Evolutionary conservation across 148 eudicot species (phyloP), one percentile per base, ranked within the genome.

Genomic region (Selenicereus undatus): DNA sequence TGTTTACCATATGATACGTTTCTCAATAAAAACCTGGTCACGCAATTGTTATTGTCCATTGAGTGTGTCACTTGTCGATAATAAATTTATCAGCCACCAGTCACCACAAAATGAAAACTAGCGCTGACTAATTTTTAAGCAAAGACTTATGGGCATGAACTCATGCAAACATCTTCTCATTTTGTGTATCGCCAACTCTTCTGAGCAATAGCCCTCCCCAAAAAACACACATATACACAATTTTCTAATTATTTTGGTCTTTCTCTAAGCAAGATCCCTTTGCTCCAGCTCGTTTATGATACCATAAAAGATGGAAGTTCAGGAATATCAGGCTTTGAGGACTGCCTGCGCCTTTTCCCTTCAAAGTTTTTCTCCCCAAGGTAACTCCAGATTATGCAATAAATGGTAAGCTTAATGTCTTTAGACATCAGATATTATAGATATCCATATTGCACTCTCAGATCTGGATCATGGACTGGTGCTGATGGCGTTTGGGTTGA

Each of bases 401-500:
- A 26, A 30, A 20, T 36, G 70, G 75, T 22, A 36, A 17, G 83
- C 66, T 70, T 39, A 78, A 26, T 42, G 20, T 16, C 32, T 24
- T 52, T 74, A 14, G 58, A 78, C 26, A 48, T 77, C 24, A 64
- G 71, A 66, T 52, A 16, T 77, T 22, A 22, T 72, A 22, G 45
- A 70, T 62, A 64, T 42, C 71, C 80, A 16, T 65, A 24, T 80
- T 50, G 80, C 84, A 29, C 73, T 78, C 71, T 78, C 83, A 97
- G 99, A 82, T 97, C 98, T 88, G 98, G 99, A 83, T 88, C 92
- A 75, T 91, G 99, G 99, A 89, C 88, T 73, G 98, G 98, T 74
- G 98, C 94, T 62, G 89, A 94, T 87, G 99, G 99, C 32, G 81
- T 85, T 43, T 97, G 99, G 99, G 92, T 97, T 88, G 98, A 97